Conservation (phyloP, 73 alveolate species). For the Paramecium biaurelia region DNA sequence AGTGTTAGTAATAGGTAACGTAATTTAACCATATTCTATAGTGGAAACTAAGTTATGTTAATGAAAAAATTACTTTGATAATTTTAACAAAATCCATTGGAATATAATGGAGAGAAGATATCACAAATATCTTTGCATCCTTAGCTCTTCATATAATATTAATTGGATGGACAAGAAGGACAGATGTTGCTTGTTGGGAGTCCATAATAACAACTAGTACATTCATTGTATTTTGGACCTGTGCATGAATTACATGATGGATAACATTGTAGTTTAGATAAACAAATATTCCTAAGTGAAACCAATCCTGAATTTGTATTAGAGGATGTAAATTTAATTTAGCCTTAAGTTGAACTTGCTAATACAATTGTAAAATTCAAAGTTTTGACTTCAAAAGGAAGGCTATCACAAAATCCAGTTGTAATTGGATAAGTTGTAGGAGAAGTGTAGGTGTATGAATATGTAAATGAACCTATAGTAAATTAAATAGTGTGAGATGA, state of each 20-base stretch:
- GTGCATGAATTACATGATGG: neutral
- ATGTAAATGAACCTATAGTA: neutral
- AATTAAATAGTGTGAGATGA: neutral
- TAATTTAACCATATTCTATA: neutral
- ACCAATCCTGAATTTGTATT: neutral
- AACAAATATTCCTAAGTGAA: neutral
- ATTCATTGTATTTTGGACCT: neutral
- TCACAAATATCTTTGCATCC: neutral
- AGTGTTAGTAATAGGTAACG: neutral
- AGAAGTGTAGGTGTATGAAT: neutral
- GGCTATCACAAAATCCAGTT: neutral
- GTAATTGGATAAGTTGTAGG: neutral
- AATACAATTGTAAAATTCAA: neutral
- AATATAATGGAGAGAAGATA: neutral
- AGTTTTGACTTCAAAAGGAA: neutral
- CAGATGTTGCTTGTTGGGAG: neutral
- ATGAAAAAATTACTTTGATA: neutral
- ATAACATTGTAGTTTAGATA: neutral
- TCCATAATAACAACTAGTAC: neutral
- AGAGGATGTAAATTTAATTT: neutral
- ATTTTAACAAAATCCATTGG: neutral
- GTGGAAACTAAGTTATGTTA: neutral
- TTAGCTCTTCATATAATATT: neutral
- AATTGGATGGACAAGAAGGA: neutral
- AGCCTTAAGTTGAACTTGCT: neutral